Evolutionary conservation across 1,284 basidiomycete genomes (phyloP), one percentile per base, ranked within the genome.

Genomic region (Trichosporon faecale): DNA sequence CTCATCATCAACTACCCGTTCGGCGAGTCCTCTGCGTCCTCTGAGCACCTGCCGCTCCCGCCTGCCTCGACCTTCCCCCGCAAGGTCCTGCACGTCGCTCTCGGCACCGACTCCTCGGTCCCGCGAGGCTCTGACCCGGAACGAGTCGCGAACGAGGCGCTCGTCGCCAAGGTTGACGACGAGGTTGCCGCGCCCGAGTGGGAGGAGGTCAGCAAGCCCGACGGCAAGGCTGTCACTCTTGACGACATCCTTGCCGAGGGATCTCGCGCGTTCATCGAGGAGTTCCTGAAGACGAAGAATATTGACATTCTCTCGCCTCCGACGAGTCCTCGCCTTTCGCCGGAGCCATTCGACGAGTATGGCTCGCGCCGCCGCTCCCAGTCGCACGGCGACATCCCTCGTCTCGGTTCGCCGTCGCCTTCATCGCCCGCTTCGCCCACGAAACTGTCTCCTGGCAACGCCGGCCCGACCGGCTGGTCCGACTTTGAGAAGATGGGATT

Each of bases 1-100:
- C 68, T 81, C 33, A 77, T 81, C 25, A 70, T 78, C 9, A 69
- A 73, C 11, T 82, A 81, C 66, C 80, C 79, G 7, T 80, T 77
- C 68, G 77, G 77, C 64, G 74, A 73, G 64, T 68, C 74, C 2
- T 70, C 71, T 7, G 74, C 73, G 14, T 77, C 78, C 3, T 70
- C 75, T 0, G 71, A 75, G 35, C 74, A 73, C 37, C 74, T 76
- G 8, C 75, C 78, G 1, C 37, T 69, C 3, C 77, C 77, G 0
- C 79, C 80, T 0, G 72, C 78, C 0, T 78, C 76, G 5, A 75
- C 77, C 0, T 77, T 76, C 65, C 18, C 73, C 31, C 76, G 78
- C 27, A 71, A 68, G n/a, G 76, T 75, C 5, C 71, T 80, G 18
- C 77, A 76, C 67, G 67, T 81, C 49, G 66, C 69, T 33, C 68